Conservation (phyloP, 2,329 filamentous ascomycete genomes). For the Magnaporthiopsis rhizophila region DNA sequence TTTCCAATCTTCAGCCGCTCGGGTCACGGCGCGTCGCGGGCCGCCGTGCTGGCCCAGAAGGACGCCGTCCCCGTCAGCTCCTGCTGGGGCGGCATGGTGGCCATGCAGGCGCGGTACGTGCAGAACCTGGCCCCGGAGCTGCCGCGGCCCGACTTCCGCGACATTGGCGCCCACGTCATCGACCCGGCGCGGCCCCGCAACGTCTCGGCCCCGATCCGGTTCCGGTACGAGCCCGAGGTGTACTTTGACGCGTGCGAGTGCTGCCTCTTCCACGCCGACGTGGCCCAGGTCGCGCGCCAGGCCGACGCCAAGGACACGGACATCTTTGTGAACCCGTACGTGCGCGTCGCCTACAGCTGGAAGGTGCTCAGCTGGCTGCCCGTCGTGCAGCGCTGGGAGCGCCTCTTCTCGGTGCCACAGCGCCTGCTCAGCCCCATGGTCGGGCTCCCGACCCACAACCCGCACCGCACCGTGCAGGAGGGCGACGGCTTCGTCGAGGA, state of each 20-base stretch:
- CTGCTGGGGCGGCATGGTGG: slow-evolving; percentile 73
- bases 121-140: slow-evolving; percentile 30
- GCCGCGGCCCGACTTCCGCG: slow-evolving; percentile 25
- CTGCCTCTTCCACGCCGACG: slow-evolving; percentile 47
- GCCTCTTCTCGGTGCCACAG: slow-evolving; percentile 53
- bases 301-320: slow-evolving; percentile 12
- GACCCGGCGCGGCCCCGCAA: slow-evolving; percentile 23
- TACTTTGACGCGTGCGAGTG: slow-evolving; percentile 60
- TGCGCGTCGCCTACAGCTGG: slow-evolving; percentile 61
- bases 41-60: slow-evolving; percentile 51
- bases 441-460: slow-evolving; percentile 51
- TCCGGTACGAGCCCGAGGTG: slow-evolving; percentile 49
- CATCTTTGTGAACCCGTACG: slow-evolving; percentile 62
- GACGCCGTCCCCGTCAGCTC: slow-evolving; percentile 62
- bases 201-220: slow-evolving; percentile 36
- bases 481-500: slow-evolving; percentile 46
- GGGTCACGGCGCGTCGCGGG: slow-evolving; percentile 45
- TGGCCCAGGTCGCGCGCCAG: slow-evolving; percentile 28
- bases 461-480: slow-evolving; percentile 49
- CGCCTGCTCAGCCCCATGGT: slow-evolving; percentile 47
- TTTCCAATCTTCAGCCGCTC: slow-evolving; percentile 58
- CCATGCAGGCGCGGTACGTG: slow-evolving; percentile 54
- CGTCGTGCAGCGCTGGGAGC: slow-evolving; percentile 56
- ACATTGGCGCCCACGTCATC: slow-evolving; percentile 25
- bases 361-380: slow-evolving; percentile 49